These are phyloP conservation scores for Colletotrichum navitas DNA, from an alignment of 2,329 filamentous ascomycete species.

Conservation along the genomic window DNA sequence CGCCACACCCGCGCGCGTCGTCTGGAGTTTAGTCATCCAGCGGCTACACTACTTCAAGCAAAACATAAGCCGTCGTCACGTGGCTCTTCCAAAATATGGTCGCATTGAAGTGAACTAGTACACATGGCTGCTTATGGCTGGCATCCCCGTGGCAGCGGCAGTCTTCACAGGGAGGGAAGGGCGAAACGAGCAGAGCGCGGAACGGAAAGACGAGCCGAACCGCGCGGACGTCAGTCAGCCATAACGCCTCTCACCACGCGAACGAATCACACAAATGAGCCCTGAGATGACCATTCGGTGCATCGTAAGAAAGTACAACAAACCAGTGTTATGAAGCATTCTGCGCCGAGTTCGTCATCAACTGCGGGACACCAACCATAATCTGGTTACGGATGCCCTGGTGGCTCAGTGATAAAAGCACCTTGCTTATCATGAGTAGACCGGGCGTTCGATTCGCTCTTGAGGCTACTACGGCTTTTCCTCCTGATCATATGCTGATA, in stretches of 20 bases:
- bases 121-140: background rate
- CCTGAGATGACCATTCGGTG: background rate
- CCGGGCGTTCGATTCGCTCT: no score
- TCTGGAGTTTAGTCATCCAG: background rate
- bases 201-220: constrained; percentile 19
- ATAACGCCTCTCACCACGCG: background rate
- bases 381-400: constrained; percentile 4
- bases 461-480: no score
- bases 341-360: background rate
- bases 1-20: constrained; percentile 12
- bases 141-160: background rate
- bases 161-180: constrained; percentile 7
- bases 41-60: no score
- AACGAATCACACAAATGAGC: background rate
- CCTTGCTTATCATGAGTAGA: constrained; percentile 15
- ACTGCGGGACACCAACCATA: constrained; percentile 10
- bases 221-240: constrained; percentile 22
- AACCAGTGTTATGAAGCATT: background rate
- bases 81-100: no score
- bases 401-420: constrained; percentile 38
- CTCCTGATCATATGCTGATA: no score
- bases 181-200: background rate
- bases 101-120: background rate
- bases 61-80: background rate
- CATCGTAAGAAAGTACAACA: background rate